Evolutionary conservation across 805 yeast species (phyloP).

Genomic region (Candida ulmi): DNA sequence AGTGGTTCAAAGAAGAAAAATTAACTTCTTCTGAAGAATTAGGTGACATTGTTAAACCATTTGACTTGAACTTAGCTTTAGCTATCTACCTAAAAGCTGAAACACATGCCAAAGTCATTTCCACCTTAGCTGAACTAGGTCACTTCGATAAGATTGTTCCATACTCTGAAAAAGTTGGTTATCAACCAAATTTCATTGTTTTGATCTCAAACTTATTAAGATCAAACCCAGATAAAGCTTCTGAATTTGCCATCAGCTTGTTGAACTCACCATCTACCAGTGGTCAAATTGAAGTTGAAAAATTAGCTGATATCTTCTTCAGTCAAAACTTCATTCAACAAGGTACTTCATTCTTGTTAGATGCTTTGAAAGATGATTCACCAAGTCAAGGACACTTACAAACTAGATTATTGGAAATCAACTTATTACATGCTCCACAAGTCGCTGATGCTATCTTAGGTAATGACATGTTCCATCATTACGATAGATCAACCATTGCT

Average conservation of each 20-base stretch:
- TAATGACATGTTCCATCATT: slow-evolving; percentile 91
- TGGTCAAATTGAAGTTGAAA: slow-evolving; percentile 67
- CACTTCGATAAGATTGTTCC: slow-evolving; percentile 95
- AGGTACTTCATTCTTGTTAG: slow-evolving; percentile 95
- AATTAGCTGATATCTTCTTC: slow-evolving; percentile 87
- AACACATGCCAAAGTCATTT: slow-evolving; percentile 82
- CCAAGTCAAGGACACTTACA: slow-evolving; percentile 96
- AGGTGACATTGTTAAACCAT: slow-evolving; percentile 92
- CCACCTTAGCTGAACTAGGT: slow-evolving; percentile 89
- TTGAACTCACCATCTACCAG: slow-evolving; percentile 58
- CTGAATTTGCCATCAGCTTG: slow-evolving; percentile 90
- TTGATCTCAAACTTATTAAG: slow-evolving; percentile 87
- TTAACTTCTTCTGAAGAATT: slow-evolving; percentile 93
- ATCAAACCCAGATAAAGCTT: slow-evolving; percentile 95
- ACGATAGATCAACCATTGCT: slow-evolving; percentile 91
- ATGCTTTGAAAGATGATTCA: slow-evolving; percentile 87
- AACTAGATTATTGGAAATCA: slow-evolving; percentile 89
- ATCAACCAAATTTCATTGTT: slow-evolving; percentile 84
- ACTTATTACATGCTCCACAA: slow-evolving; percentile 94
- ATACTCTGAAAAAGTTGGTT: slow-evolving; percentile 83
- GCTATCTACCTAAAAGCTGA: slow-evolving; percentile 86
- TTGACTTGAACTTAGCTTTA: slow-evolving; percentile 78
- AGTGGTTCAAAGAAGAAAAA: slow-evolving; percentile 94
- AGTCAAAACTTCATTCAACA: slow-evolving; percentile 93
- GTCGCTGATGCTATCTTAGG: slow-evolving; percentile 99